Base-by-base conservation (phyloP, 805 yeast species). In the Starmera dryadoides region DNA sequence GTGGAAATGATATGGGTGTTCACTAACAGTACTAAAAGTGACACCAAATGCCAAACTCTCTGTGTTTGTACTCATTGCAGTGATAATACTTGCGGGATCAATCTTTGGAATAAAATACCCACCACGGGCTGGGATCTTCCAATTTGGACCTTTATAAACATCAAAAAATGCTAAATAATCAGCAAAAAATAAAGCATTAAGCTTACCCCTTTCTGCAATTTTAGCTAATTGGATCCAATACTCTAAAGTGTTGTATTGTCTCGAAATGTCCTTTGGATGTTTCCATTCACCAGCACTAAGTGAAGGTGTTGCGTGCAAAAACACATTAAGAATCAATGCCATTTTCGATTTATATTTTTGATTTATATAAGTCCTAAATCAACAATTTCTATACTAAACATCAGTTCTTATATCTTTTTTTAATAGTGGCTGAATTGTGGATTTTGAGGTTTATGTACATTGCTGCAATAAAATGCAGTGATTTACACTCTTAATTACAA, bases 1-100 rank as follows among this genome's bases (percentile, higher is more conserved):
- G n/a, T 68, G 62, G 33, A 66, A 55, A 42, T 59, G 65, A 34
- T 60, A 66, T 0, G 71, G 71, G n/a, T 57, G 59, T 35, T 66
- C 71, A 42, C 65, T 63, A 17, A 66, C 61, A 6, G 71, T 66
- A 12, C 66, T 56, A 30, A 62, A 60, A 4, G 71, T 67, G 20
- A 65, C 46, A 7, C 66, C 71, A 44, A 66, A 65, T 8, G 60
- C 47, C 22, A 66, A 44, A 34, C 55, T 58, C 36, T 59, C 46
- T 6, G 71, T 66, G 9, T 59, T 68, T 2, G 63, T 58, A 14
- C 69, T 68, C 63, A 65, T 55, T 21, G 46, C 54, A 18, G 56
- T 42, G 18, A 59, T 55, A 16, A 53, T 49, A n/a, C 58, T 55
- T 38, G 58, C 51, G 7, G 63, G 64, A 30, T 60, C 64, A 32